A percentile compares a stretch with the other conserved stretches of the same genome.
Conservation (phyloP, 2,329 filamentous ascomycete genomes). For the Pseudopyrenochaeta lycopersici region DNA sequence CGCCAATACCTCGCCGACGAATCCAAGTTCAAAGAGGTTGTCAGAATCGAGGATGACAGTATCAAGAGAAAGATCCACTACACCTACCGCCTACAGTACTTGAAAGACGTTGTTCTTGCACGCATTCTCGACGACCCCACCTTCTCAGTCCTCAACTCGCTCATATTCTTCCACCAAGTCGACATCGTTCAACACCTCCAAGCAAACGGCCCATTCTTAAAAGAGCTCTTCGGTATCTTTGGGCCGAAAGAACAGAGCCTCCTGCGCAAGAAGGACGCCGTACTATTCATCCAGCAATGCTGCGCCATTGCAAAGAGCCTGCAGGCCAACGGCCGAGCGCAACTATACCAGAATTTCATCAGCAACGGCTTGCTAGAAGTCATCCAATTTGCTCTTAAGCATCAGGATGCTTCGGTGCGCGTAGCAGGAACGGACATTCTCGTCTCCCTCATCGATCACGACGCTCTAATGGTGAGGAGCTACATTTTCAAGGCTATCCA, state of each 20-base stretch:
- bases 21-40: slow-evolving; percentile 94
- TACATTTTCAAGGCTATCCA: slow-evolving; percentile 93
- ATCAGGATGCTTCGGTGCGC: slow-evolving; percentile 82
- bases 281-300: slow-evolving; percentile 96
- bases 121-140: slow-evolving; percentile 97
- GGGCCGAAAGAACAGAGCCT: slow-evolving; percentile 68
- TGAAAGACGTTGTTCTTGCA: slow-evolving; percentile 97
- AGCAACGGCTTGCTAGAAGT: slow-evolving; percentile 85
- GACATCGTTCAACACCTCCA: slow-evolving; percentile 98
- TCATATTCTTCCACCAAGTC: slow-evolving; percentile 99
- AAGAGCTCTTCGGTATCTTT: slow-evolving; percentile 89
- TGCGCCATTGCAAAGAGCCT: slow-evolving; percentile 94
- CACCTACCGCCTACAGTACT: slow-evolving; percentile 93
- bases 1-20: slow-evolving; percentile 89
- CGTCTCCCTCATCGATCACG: slow-evolving; percentile 93
- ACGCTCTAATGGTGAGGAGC: slow-evolving; percentile 90
- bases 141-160: slow-evolving; percentile 94
- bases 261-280: slow-evolving; percentile 88
- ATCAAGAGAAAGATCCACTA: slow-evolving; percentile 93
- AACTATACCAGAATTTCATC: slow-evolving; percentile 90
- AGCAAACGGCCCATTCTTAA: slow-evolving; percentile 77
- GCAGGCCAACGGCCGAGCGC: slow-evolving; percentile 81
- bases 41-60: slow-evolving; percentile 82
- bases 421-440: slow-evolving; percentile 94
- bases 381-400: slow-evolving; percentile 89